These are phyloP conservation scores for Mortierella sp. DNA, from an alignment of 371 early-diverging fungal species.

Conservation along the genomic window DNA sequence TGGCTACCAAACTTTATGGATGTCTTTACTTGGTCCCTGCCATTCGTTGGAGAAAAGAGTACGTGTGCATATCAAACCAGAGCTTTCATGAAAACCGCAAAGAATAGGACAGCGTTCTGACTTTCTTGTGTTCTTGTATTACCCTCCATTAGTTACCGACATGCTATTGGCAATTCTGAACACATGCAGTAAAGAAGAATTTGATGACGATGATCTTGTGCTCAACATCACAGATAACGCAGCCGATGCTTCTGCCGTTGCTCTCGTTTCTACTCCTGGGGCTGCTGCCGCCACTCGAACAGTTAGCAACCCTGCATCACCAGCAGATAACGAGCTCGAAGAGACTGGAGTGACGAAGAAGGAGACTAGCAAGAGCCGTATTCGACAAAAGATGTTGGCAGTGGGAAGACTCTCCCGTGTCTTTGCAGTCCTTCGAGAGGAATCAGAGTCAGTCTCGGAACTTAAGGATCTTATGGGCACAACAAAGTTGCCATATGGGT, in stretches of 20 bases:
- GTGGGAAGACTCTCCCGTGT: constrained; percentile 92
- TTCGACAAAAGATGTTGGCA: constrained; percentile 93
- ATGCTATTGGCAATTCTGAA: constrained; percentile 95
- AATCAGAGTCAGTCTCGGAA: constrained; percentile 93
- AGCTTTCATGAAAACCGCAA: not conserved
- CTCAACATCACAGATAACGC: constrained; percentile 23
- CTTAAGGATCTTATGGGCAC: constrained; percentile 91
- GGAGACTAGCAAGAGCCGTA: constrained; percentile 33
- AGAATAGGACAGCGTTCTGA: not conserved
- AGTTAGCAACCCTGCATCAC: not conserved
- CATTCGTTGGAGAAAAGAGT: constrained; percentile 99
- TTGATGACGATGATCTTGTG: constrained; percentile 65
- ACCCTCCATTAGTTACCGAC: constrained; percentile 81
- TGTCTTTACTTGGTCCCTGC: constrained; percentile 97
- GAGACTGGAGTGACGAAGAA: constrained; percentile 46
- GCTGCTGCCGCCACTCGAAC: not conserved
- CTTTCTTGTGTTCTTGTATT: not conserved
- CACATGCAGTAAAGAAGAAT: constrained; percentile 88
- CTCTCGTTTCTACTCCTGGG: not conserved
- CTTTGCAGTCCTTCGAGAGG: constrained; percentile 90
- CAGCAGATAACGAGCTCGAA: not conserved
- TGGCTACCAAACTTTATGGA: constrained; percentile 98
- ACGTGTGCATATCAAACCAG: constrained; percentile 40
- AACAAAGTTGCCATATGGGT: constrained; percentile 85
- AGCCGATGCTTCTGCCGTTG: constrained; percentile 16